Conservation (phyloP, 345 rosid species). For the Lumnitzera littorea region DNA sequence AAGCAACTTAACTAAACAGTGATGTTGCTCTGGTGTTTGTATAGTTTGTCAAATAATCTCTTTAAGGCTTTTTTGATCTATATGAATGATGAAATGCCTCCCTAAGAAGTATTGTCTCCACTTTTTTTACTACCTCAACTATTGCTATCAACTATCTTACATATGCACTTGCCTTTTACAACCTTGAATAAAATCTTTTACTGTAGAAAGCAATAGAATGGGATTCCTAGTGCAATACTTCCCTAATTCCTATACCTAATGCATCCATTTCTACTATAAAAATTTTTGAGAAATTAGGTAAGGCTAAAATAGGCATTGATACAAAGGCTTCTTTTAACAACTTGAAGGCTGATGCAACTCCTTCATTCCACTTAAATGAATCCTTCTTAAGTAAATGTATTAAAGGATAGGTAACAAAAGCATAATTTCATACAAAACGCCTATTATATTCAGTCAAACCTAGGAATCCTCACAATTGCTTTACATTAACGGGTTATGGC, state of each 20-base stretch:
- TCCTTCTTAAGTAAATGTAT: no score
- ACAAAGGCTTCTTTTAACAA: not conserved
- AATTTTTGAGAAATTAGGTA: not conserved
- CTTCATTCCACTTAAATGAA: not conserved
- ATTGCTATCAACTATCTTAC: not conserved
- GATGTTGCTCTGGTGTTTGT: not conserved
- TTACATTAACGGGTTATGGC: no score
- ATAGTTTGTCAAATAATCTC: not conserved
- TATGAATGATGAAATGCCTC: not conserved
- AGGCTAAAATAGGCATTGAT: not conserved
- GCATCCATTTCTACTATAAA: not conserved
- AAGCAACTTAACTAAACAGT: not conserved
- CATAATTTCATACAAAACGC: no score
- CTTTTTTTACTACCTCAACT: not conserved
- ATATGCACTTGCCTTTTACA: not conserved
- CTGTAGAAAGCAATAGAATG: not conserved
- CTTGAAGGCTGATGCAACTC: not conserved
- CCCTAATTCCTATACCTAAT: not conserved
- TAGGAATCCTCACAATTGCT: no score
- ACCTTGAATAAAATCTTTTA: not conserved
- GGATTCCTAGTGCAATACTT: not conserved
- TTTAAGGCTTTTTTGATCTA: not conserved
- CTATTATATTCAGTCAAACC: no score
- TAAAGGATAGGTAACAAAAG: no score
- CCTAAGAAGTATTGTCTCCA: not conserved